Evolutionary conservation across 1,139 yeast species (phyloP).

Genomic region (Protomyces inundatus): DNA sequence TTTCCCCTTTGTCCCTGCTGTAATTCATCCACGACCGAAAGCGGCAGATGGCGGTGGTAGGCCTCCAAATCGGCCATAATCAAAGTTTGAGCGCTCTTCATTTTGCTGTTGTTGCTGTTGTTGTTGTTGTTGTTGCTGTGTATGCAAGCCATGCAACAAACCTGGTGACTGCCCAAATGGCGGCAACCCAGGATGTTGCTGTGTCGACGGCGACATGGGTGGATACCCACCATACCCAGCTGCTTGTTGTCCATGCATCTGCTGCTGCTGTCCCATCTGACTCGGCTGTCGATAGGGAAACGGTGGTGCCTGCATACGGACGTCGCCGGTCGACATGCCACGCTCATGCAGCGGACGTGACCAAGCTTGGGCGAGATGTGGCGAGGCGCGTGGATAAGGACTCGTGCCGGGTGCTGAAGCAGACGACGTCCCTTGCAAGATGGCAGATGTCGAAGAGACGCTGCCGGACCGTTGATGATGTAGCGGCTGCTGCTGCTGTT

Average conservation of each 20-base stretch:
- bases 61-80: neutral
- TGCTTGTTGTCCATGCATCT: too few species aligned
- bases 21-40: neutral
- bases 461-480: neutral
- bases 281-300: neutral
- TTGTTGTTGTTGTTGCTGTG: conserved; percentile 33
- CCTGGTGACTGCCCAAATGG: neutral
- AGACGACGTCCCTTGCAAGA: neutral
- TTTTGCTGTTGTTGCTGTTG: conserved; percentile 31
- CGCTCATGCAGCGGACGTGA: neutral
- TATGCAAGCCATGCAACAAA: too few species aligned
- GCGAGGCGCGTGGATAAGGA: neutral
- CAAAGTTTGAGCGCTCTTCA: conserved; percentile 25
- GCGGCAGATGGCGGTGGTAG: neutral
- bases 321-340: neutral
- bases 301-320: neutral
- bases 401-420: neutral
- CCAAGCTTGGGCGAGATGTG: neutral
- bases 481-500: too few species aligned
- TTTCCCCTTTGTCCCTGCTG: too few species aligned
- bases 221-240: neutral
- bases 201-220: neutral
- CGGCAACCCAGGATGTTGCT: neutral
- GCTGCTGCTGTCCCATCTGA: too few species aligned
- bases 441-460: neutral